These are phyloP conservation scores for Myxozyma geophila DNA, from an alignment of 805 yeast species.

Conservation along the genomic window DNA sequence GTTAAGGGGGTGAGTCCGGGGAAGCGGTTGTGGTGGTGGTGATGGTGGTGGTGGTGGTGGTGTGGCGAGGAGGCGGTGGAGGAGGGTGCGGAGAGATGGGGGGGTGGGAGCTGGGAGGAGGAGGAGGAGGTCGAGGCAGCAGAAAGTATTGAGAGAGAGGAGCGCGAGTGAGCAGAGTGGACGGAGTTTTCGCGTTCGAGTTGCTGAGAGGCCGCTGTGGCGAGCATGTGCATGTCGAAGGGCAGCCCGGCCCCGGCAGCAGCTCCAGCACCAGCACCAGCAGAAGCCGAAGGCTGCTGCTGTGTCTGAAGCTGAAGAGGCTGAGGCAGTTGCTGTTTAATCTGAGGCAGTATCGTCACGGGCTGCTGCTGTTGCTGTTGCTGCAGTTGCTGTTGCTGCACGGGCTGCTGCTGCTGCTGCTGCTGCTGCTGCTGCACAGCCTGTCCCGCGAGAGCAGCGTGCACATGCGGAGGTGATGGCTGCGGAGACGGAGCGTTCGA, in stretches of 20 bases:
- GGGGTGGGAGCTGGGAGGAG: conserved; percentile 2
- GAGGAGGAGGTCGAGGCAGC: conserved; percentile 24
- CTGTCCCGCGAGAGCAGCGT: background rate
- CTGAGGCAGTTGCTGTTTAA: background rate
- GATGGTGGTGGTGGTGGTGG: conserved; percentile 40
- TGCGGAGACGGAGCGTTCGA: conserved; percentile 30
- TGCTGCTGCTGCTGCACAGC: background rate
- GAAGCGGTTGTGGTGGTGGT: conserved; percentile 21
- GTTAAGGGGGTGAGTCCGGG: conserved; percentile 32
- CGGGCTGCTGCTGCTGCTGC: background rate
- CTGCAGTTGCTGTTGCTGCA: background rate
- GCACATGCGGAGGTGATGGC: conserved; percentile 33
- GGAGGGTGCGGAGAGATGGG: conserved; percentile 15
- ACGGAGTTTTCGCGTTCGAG: conserved; percentile 45
- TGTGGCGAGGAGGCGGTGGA: conserved; percentile 34
- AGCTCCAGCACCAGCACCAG: conserved; percentile 22
- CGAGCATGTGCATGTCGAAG: conserved; percentile 50
- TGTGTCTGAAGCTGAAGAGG: background rate
- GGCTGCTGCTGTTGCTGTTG: background rate
- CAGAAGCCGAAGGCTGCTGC: background rate
- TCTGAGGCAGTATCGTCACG: background rate
- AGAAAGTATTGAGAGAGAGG: conserved; percentile 34
- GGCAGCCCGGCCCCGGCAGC: conserved; percentile 28
- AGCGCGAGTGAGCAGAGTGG: conserved; percentile 32
- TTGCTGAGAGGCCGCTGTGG: conserved; percentile 53